These are phyloP conservation scores for Trichophyton verrucosum DNA, from an alignment of 2,329 filamentous ascomycete species.

Conservation along the genomic window DNA sequence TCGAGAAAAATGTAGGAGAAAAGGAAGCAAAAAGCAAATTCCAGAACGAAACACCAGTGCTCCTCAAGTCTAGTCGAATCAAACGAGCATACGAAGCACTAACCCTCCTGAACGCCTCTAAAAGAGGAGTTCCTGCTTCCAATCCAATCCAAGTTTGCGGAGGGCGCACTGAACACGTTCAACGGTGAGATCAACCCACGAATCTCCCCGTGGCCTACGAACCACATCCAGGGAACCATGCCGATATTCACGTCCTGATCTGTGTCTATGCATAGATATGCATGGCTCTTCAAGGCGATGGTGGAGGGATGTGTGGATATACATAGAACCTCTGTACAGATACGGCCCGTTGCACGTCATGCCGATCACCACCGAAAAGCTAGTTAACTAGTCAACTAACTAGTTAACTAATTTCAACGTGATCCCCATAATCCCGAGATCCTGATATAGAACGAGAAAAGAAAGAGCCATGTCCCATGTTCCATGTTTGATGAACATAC, in stretches of 20 bases:
- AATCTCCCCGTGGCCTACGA: neutral
- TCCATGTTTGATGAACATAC: neutral
- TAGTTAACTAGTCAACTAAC: neutral
- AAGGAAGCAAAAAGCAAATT: neutral
- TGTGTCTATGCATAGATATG: neutral
- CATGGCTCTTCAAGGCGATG: neutral
- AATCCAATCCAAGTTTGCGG: neutral
- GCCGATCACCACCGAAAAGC: conserved; percentile 3
- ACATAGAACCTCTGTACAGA: neutral
- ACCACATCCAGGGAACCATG: neutral
- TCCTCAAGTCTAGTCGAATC: neutral
- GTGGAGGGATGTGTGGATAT: neutral
- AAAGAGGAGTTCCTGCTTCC: neutral
- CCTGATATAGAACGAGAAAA: neutral
- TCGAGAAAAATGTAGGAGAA: neutral
- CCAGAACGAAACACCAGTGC: neutral
- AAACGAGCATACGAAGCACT: neutral
- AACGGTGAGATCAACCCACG: neutral
- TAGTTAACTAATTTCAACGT: neutral
- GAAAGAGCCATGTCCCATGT: neutral
- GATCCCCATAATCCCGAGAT: conserved; percentile 2
- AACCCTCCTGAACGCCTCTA: neutral
- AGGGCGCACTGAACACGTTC: neutral
- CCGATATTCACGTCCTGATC: neutral
- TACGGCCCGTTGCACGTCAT: conserved; percentile 3